These are phyloP conservation scores for Chimonanthus salicifolius DNA, from an alignment of 164 flowering plant genomes.

Conservation along the genomic window DNA sequence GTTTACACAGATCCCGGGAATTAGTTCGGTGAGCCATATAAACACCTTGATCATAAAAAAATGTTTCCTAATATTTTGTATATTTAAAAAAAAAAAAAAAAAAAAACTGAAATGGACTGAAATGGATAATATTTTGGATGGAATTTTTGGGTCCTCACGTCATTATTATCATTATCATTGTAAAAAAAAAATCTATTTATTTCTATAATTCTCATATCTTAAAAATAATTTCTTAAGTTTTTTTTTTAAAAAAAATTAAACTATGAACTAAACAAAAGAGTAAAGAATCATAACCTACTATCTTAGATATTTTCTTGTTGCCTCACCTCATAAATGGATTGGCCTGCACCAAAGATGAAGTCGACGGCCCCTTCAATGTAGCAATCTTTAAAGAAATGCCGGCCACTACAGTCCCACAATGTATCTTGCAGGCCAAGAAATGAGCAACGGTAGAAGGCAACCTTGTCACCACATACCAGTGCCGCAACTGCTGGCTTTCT, in stretches of 20 bases:
- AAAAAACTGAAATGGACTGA: not conserved
- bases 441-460: constrained; percentile 19
- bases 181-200: no score
- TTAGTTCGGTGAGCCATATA: no score
- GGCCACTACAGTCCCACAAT: constrained; percentile 20
- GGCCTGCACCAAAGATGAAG: constrained; percentile 38
- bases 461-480: constrained; percentile 24
- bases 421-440: constrained; percentile 41
- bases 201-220: no score
- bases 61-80: not conserved
- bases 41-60: no score
- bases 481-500: constrained; percentile 17
- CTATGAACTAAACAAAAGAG: not conserved
- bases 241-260: no score
- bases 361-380: constrained; percentile 31
- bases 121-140: not conserved
- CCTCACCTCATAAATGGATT: constrained; percentile 28
- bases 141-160: no score
- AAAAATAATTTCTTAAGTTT: no score
- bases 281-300: not conserved
- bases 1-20: no score
- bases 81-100: not conserved
- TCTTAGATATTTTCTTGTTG: no score
- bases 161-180: not conserved
- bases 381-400: constrained; percentile 32